A percentile compares a stretch with the other conserved stretches of the same genome.
Conservation (phyloP, 305 asterid genomes). For the Withania somnifera region DNA sequence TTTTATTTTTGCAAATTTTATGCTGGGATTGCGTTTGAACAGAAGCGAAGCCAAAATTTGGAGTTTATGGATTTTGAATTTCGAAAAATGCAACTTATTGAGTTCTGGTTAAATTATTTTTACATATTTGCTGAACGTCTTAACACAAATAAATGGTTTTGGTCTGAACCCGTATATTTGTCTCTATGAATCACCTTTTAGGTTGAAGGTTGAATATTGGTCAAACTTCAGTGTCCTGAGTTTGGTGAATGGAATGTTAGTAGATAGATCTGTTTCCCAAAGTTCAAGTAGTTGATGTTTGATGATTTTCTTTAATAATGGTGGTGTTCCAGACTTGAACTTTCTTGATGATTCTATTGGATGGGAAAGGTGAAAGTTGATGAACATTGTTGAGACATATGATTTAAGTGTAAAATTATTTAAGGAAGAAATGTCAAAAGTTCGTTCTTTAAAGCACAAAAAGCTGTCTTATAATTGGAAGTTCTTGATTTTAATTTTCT, state of each 20-base stretch:
- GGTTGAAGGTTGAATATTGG: not conserved
- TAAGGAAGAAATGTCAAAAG: not conserved
- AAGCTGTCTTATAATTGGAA: not conserved
- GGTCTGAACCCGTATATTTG: not conserved
- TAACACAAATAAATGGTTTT: not conserved
- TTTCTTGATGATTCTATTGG: not conserved
- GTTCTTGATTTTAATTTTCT: not conserved
- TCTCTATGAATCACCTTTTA: not conserved
- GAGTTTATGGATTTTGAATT: not conserved
- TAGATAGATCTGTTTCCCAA: not conserved
- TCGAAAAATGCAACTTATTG: not conserved
- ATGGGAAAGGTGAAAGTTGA: not conserved
- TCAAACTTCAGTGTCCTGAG: not conserved
- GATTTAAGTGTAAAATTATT: not conserved
- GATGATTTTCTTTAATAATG: not conserved
- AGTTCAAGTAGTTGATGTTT: not conserved
- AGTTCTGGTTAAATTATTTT: no score
- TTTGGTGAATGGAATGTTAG: not conserved
- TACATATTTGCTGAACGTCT: not conserved
- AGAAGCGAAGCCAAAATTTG: not conserved
- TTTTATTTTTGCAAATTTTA: not conserved
- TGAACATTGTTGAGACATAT: not conserved
- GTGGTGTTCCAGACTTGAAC: not conserved
- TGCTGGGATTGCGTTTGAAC: not conserved
- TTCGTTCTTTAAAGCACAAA: not conserved